Base-by-base conservation (phyloP, 257 asterid genomes). In the Solanum sparsipilum region DNA sequence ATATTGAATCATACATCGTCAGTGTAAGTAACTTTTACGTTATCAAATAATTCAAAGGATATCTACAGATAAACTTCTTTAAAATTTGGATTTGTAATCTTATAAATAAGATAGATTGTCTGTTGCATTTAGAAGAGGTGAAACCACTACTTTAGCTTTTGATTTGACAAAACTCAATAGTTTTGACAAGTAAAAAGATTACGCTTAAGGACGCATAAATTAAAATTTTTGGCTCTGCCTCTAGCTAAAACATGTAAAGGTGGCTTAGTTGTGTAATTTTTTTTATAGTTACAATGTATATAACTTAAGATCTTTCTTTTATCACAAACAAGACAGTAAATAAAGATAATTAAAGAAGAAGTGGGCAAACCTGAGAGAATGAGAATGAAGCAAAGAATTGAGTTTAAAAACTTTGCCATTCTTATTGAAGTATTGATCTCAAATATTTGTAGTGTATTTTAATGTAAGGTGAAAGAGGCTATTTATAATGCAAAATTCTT, bases 181-280 rank as follows among this genome's bases (percentile, higher is more conserved):
- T 27, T 63, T 0, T 63, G 31, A 67, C 12, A 67, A 25, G 2
- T 2, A 67, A 67, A 67, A 27, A 0, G 13, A 5, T 25, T 27
- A 25, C 0, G 20, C 35, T 67, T 67, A 0, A 25, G 0, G 1
- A 67, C 10, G 0, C 1, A 27, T 12, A 27, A 67, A 27, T 12
- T 67, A 67, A 67, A 12, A 0, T 2, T 12, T 5, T 5, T 25
- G 34, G 0, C 20, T 67, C 20, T 4, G 34, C 35, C 35, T 27
- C 4, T 67, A 3, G 32, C 13, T 31, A 71, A 2, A 71, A 31
- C 78, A 71, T 6, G 39, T 16, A 71, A 71, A 16, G 12, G 25
- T 32, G 25, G n/a, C 13, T 18, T 16, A 11, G 11, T 72, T 8
- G 23, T 72, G 44, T 32, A 34, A 29, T 27, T 5, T 2, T 1